Percentiles rank a stretch among this genome's conserved stretches.
phyloP scores from a whole-genome alignment of 768 basidiomycete genomes.

The Sporobolomyces pararoseus region DNA sequence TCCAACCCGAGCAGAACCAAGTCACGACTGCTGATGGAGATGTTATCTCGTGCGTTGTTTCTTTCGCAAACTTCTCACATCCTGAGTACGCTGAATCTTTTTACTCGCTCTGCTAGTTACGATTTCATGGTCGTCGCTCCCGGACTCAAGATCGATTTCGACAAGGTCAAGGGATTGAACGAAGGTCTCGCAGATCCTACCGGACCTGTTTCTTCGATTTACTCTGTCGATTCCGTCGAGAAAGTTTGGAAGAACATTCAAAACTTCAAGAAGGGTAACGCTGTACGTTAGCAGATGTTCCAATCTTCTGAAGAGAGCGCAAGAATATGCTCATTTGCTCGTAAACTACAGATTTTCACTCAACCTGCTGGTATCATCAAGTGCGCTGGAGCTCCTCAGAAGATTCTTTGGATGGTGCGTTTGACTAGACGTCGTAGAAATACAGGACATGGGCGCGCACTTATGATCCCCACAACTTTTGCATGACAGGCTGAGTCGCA shows the following conservation, averaged over 20 bases:
- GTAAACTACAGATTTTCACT: slow-evolving; percentile 63
- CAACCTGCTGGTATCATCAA: slow-evolving; percentile 90
- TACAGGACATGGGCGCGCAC: too few species aligned
- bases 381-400: slow-evolving; percentile 65
- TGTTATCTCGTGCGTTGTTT: slow-evolving; percentile 46
- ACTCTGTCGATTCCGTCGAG: slow-evolving; percentile 83
- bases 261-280: slow-evolving; percentile 67
- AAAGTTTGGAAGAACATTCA: slow-evolving; percentile 82
- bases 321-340: too few species aligned
- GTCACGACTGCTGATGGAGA: slow-evolving; percentile 69
- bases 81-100: neutral
- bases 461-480: too few species aligned
- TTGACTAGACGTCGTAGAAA: too few species aligned
- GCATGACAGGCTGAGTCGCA: slow-evolving; percentile 53
- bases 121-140: slow-evolving; percentile 83
- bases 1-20: slow-evolving; percentile 70
- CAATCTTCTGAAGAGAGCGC: neutral
- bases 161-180: slow-evolving; percentile 66
- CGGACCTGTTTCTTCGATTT: slow-evolving; percentile 85
- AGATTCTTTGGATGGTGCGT: slow-evolving; percentile 53
- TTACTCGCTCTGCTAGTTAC: slow-evolving; percentile 57
- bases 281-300: slow-evolving; percentile 49
- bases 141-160: slow-evolving; percentile 82
- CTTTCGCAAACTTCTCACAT: too few species aligned
- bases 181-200: slow-evolving; percentile 70